Percentiles rank a stretch among this genome's conserved stretches.
phyloP scores from a whole-genome alignment of 129 eudicot genomes.

The Pseudognaphalium luteoalbum region DNA sequence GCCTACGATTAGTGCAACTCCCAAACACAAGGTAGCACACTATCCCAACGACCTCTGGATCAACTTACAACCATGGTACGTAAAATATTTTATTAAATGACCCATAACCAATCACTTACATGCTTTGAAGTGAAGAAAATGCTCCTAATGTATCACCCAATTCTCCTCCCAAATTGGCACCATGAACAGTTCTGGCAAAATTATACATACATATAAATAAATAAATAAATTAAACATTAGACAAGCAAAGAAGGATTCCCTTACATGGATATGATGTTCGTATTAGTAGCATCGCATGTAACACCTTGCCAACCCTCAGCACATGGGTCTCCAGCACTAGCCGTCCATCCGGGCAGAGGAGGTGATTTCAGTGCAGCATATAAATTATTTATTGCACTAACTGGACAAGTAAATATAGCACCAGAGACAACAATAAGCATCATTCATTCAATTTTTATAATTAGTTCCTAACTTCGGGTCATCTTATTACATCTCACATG shows the following conservation, averaged over 20 bases:
- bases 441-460: not conserved
- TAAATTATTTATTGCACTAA: conserved; percentile 78
- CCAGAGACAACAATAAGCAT: conserved; percentile 1
- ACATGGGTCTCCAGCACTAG: conserved; percentile 93
- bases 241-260: conserved; percentile 19
- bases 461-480: not conserved
- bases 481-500: not conserved
- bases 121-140: conserved; percentile 66
- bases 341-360: conserved; percentile 85
- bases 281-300: conserved; percentile 47
- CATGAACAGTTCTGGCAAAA: conserved; percentile 56
- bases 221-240: not conserved
- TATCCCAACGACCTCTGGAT: too few species aligned
- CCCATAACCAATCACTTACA: conserved; percentile 48
- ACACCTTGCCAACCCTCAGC: conserved; percentile 89
- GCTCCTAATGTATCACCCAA: conserved; percentile 72
- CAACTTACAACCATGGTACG: not conserved
- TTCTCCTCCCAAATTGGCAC: conserved; percentile 86
- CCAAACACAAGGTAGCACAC: not conserved
- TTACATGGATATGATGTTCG: conserved; percentile 66
- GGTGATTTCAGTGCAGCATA: conserved; percentile 76
- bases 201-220: not conserved
- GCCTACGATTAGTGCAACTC: not conserved
- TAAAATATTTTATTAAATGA: not conserved
- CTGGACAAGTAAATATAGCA: conserved; percentile 40